Conservation (phyloP, 1,139 yeast species). For the Geotrichum siamense region DNA sequence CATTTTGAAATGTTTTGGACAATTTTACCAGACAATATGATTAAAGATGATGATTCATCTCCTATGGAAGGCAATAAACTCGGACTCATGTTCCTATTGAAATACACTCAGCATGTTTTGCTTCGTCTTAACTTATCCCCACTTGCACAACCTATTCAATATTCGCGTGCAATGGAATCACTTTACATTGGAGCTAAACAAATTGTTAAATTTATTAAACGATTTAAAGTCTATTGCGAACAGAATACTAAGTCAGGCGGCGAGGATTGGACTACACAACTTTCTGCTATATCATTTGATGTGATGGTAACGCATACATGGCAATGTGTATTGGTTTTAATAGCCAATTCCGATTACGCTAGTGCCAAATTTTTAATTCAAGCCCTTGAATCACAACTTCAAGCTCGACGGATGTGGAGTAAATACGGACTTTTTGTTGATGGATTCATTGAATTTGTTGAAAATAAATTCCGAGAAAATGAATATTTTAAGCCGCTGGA, state of each 20-base stretch:
- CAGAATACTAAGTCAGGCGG: not conserved
- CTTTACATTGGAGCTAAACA: conserved; percentile 15
- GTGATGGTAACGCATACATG: conserved; percentile 19
- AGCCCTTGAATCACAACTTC: conserved; percentile 4
- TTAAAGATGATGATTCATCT: conserved; percentile 7
- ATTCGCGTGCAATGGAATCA: conserved; percentile 7
- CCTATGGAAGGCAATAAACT: conserved; percentile 8
- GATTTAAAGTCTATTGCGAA: conserved; percentile 5
- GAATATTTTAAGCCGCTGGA: conserved; percentile 20
- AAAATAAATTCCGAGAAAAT: conserved; percentile 1
- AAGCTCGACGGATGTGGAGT: not conserved
- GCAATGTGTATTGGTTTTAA: conserved; percentile 21
- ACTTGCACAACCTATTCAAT: conserved; percentile 12
- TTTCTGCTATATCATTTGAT: conserved; percentile 5
- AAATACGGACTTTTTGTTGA: conserved; percentile 13
- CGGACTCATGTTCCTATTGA: conserved; percentile 11
- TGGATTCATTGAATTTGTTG: conserved; percentile 14
- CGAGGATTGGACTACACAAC: not conserved
- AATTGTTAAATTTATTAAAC: conserved; percentile 3
- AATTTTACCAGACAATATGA: conserved; percentile 12
- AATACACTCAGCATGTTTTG: conserved; percentile 15
- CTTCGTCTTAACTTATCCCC: conserved; percentile 16
- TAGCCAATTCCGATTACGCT: conserved; percentile 20
- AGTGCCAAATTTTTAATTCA: conserved; percentile 2
- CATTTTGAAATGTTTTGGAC: conserved; percentile 20